These are phyloP conservation scores for Handroanthus guayacan DNA, from an alignment of 257 asterid genomes.

Conservation along the genomic window DNA sequence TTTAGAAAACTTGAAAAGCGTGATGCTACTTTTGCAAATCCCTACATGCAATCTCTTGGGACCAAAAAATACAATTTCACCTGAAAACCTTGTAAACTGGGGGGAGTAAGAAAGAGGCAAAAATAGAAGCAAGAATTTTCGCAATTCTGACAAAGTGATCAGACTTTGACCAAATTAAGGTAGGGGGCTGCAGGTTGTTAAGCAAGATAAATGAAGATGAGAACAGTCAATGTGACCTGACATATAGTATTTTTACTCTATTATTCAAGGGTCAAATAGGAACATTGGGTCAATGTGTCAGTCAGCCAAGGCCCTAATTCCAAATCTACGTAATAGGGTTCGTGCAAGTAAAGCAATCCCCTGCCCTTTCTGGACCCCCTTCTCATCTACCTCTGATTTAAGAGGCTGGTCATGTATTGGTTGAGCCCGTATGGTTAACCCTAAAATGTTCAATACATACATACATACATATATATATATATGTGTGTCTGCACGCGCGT, in stretches of 20 bases:
- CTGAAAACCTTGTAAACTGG: not conserved
- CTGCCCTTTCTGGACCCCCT: slow-evolving; percentile 17
- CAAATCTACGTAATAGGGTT: slow-evolving; percentile 30
- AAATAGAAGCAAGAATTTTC: not conserved
- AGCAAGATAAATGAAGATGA: not conserved
- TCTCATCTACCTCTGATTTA: not conserved
- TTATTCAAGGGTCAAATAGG: not conserved
- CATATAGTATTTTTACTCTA: slow-evolving; percentile 24
- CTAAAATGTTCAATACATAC: not conserved
- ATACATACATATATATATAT: too few species aligned
- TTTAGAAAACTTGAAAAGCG: too few species aligned
- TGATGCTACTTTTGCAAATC: too few species aligned
- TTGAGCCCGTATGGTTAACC: slow-evolving; percentile 2
- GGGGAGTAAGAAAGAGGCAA: not conserved
- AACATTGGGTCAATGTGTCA: slow-evolving; percentile 29
- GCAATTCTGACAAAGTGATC: not conserved
- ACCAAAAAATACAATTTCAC: too few species aligned
- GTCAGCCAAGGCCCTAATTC: slow-evolving; percentile 40
- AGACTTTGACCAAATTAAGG: slow-evolving; percentile 17
- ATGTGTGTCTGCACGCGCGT: too few species aligned
- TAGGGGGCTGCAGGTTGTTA: not conserved
- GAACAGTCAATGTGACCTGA: slow-evolving; percentile 24
- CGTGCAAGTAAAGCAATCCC: slow-evolving; percentile 39
- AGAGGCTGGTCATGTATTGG: slow-evolving; percentile 4
- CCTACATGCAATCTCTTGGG: too few species aligned